phyloP scores from a whole-genome alignment of 139 green algal species.

The Closterium sp. region DNA sequence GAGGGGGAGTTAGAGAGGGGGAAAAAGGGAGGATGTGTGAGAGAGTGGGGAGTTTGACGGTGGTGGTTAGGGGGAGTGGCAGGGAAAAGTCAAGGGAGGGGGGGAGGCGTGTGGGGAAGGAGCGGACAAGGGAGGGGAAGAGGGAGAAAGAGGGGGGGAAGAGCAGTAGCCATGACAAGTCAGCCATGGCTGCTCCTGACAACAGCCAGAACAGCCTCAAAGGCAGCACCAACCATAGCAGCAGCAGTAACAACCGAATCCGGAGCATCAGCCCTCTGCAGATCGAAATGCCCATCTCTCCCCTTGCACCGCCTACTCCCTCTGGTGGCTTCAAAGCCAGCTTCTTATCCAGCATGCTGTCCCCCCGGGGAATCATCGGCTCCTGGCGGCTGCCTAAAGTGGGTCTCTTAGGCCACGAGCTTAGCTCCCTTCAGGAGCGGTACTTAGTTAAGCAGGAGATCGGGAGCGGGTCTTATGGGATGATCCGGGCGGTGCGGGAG shows the following conservation, averaged over 20 bases:
- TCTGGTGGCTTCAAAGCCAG: not conserved
- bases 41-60: not conserved
- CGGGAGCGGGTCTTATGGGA: not conserved
- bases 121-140: not conserved
- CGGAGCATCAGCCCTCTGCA: not conserved
- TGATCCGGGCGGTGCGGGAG: not conserved
- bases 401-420: not conserved
- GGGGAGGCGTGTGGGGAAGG: not conserved
- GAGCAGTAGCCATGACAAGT: not conserved
- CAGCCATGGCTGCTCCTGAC: not conserved
- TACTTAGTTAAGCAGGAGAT: slow-evolving; percentile 3
- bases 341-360: not conserved
- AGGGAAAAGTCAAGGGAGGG: not conserved
- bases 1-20: too few relatives aligned
- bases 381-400: not conserved
- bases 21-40: not conserved
- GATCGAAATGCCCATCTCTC: not conserved
- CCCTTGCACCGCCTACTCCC: too few relatives aligned
- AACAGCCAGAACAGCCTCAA: not conserved
- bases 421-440: not conserved
- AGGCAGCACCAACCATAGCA: not conserved
- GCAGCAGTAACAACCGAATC: not conserved
- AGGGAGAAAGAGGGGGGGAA: not conserved
- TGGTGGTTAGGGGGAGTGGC: not conserved
- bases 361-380: not conserved